Percentiles rank a stretch among this genome's conserved stretches.
phyloP scores from a whole-genome alignment of 1,139 yeast genomes.

The Suhomyces terraborum region DNA sequence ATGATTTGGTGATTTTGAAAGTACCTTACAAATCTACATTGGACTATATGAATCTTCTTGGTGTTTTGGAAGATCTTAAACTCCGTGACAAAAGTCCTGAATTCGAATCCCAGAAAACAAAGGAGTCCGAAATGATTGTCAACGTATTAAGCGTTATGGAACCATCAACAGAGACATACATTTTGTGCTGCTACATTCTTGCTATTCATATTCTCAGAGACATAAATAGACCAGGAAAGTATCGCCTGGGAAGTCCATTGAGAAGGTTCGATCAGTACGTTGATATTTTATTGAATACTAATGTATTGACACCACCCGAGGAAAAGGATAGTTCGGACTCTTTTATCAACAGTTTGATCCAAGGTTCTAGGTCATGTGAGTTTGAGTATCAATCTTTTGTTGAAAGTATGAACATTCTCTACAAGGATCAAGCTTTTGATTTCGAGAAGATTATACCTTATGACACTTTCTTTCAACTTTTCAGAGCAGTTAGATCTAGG shows the following conservation, averaged over 20 bases:
- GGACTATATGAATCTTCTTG: conserved; percentile 34
- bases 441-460: conserved; percentile 22
- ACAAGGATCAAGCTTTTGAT: conserved; percentile 15
- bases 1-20: conserved; percentile 16
- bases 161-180: conserved; percentile 34
- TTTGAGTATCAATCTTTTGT: conserved; percentile 27
- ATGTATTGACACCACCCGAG: conserved; percentile 15
- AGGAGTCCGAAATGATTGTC: conserved; percentile 23
- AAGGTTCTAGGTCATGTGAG: conserved; percentile 22
- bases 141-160: conserved; percentile 24
- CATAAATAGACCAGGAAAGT: conserved; percentile 8
- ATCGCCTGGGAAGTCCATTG: conserved; percentile 16
- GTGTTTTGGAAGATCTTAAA: conserved; percentile 26
- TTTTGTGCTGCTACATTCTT: conserved; percentile 32
- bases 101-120: conserved; percentile 4
- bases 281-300: conserved; percentile 29
- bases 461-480: conserved; percentile 40
- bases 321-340: conserved; percentile 20
- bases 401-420: conserved; percentile 16
- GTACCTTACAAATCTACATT: conserved; percentile 25
- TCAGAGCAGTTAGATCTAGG: conserved; percentile 57
- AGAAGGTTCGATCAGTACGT: conserved; percentile 26
- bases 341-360: conserved; percentile 21
- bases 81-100: conserved; percentile 17
- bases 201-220: conserved; percentile 24